A percentile compares a stretch with the other conserved stretches of the same genome.
These are phyloP conservation scores for Neoboletus brunneissimus DNA, from an alignment of 768 basidiomycete genomes.

Conservation along the genomic window DNA sequence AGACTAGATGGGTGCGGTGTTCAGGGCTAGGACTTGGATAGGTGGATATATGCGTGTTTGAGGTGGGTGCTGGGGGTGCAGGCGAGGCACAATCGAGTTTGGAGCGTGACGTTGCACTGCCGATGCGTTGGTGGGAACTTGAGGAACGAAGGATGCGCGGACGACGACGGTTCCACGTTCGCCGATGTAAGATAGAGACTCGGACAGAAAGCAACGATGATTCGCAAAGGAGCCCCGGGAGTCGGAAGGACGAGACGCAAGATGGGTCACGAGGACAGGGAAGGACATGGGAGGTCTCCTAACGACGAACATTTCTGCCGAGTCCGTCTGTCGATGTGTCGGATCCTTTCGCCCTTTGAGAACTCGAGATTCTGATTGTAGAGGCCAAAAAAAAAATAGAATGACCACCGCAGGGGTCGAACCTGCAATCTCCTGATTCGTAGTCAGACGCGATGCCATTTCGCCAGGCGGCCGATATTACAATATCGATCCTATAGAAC, in stretches of 20 bases:
- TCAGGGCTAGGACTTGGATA: not conserved
- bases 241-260: no score
- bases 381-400: not conserved
- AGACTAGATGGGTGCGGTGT: not conserved
- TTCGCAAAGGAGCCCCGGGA: not conserved
- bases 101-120: conserved; percentile 14
- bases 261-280: no score
- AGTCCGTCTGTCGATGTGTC: no score
- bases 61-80: not conserved
- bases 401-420: conserved; percentile 62
- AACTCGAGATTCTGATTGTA: no score
- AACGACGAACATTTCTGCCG: no score
- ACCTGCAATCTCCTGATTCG: conserved; percentile 89
- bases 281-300: no score
- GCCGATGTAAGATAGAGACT: conserved; percentile 8
- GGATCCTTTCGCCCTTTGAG: no score
- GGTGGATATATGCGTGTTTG: conserved; percentile 28
- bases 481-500: not conserved
- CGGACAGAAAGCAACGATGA: conserved; percentile 1
- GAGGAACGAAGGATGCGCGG: not conserved
- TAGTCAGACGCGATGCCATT: conserved; percentile 95
- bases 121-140: conserved; percentile 12
- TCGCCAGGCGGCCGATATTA: conserved; percentile 72
- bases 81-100: not conserved
- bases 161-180: conserved; percentile 6